phyloP scores from a whole-genome alignment of 176 grass and related monocot species.

The Raddia guianensis region DNA sequence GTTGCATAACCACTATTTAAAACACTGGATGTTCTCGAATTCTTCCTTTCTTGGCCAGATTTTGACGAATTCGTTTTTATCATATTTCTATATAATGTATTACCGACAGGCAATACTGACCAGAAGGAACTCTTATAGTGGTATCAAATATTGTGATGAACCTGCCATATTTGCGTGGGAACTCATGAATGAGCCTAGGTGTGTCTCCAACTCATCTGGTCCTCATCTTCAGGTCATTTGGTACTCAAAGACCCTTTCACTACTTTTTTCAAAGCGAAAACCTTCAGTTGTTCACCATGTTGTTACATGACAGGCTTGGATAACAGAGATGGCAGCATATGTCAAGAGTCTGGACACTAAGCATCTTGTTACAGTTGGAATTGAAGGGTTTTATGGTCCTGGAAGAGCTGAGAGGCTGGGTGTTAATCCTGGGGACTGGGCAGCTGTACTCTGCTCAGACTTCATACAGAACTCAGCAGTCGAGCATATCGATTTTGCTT shows the following conservation, averaged over 20 bases:
- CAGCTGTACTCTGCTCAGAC: conserved; percentile 83
- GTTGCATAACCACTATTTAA: background rate
- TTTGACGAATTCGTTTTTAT: conserved; percentile 11
- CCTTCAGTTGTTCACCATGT: background rate
- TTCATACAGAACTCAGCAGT: conserved; percentile 84
- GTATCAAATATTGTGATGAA: conserved; percentile 85
- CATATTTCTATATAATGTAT: background rate
- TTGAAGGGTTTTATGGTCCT: conserved; percentile 91
- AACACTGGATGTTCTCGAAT: conserved; percentile 2
- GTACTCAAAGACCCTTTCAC: background rate
- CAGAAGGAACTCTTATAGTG: conserved; percentile 89
- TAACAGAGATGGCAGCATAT: conserved; percentile 84
- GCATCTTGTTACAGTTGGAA: conserved; percentile 84
- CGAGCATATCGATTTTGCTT: conserved; percentile 89
- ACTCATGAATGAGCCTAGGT: conserved; percentile 95
- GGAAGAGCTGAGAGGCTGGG: conserved; percentile 50
- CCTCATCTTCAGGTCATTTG: conserved; percentile 73
- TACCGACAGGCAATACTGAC: conserved; percentile 67
- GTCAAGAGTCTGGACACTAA: conserved; percentile 74
- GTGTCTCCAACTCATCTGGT: conserved; percentile 71
- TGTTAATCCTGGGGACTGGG: conserved; percentile 82
- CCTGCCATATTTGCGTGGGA: conserved; percentile 99
- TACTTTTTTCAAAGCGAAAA: conserved; percentile 24
- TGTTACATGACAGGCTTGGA: conserved; percentile 75
- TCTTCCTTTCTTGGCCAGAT: background rate